These are phyloP conservation scores for Citrullus amarus DNA, from an alignment of 306 rosid genomes.

Conservation along the genomic window DNA sequence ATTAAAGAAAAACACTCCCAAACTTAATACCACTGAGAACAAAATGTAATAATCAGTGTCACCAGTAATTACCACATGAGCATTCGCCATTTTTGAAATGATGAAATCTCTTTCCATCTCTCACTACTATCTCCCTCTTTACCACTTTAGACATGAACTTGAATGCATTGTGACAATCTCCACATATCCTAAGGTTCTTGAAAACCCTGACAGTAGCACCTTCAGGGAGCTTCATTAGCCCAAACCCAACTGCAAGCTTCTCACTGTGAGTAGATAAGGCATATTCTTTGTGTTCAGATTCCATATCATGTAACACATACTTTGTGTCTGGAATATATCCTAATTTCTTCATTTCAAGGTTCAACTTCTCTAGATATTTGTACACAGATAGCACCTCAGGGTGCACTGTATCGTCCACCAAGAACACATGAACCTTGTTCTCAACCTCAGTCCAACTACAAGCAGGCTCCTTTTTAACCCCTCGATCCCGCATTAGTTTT, in stretches of 20 bases:
- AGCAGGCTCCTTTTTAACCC: slow-evolving; percentile 12
- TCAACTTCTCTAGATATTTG: slow-evolving; percentile 1
- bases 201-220: slow-evolving; percentile 13
- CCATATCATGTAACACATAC: slow-evolving; percentile 14
- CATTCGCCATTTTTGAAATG: slow-evolving; percentile 11
- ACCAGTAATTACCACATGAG: slow-evolving; percentile 13
- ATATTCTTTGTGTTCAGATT: slow-evolving; percentile 13
- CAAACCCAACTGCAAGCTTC: slow-evolving; percentile 17
- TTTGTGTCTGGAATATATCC: slow-evolving; percentile 15
- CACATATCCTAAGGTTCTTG: slow-evolving; percentile 15
- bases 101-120: slow-evolving; percentile 19
- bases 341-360: slow-evolving; percentile 12
- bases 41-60: too few relatives aligned
- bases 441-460: slow-evolving; percentile 16
- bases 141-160: slow-evolving; percentile 14
- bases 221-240: slow-evolving; percentile 13
- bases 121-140: slow-evolving; percentile 10
- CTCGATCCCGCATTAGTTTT: slow-evolving; percentile 12
- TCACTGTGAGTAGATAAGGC: slow-evolving; percentile 15
- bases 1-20: too few relatives aligned
- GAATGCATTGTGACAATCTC: slow-evolving; percentile 17
- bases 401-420: slow-evolving; percentile 10
- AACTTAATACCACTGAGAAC: too few relatives aligned
- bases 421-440: slow-evolving; percentile 14
- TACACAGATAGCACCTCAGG: slow-evolving; percentile 8